Percentiles rank a stretch among this genome's conserved stretches.
These are phyloP conservation scores for Pleomassaria siparia DNA, from an alignment of 2,329 filamentous ascomycete species.

Conservation along the genomic window DNA sequence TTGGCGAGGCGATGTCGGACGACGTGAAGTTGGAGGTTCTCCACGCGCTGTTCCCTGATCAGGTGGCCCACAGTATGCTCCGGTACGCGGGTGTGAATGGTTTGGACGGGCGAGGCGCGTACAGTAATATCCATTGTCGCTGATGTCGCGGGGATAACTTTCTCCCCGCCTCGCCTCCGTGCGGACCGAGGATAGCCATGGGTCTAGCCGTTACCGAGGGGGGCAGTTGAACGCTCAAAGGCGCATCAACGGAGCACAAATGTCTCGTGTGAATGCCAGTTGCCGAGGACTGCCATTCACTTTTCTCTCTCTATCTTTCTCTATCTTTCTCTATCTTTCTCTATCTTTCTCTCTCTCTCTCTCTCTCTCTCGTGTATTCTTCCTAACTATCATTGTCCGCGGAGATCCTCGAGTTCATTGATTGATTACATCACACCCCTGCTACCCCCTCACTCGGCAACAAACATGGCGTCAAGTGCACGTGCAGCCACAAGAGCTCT, in stretches of 20 bases:
- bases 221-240: slow-evolving; percentile 21
- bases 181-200: slow-evolving; percentile 36
- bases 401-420: slow-evolving; percentile 5
- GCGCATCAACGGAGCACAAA: slow-evolving; percentile 28
- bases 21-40: slow-evolving; percentile 13
- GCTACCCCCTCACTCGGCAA: slow-evolving; percentile 37
- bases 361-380: slow-evolving; percentile 1
- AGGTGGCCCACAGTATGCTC: not conserved
- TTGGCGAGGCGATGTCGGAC: slow-evolving; percentile 16
- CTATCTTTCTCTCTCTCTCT: slow-evolving; percentile 15
- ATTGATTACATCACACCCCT: slow-evolving; percentile 20
- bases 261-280: slow-evolving; percentile 20
- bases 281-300: slow-evolving; percentile 35
- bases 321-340: slow-evolving; percentile 17
- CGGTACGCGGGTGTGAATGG: slow-evolving; percentile 1
- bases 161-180: slow-evolving; percentile 1
- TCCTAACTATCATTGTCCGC: slow-evolving; percentile 9
- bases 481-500: slow-evolving; percentile 64
- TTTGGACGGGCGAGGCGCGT: not conserved
- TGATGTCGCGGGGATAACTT: slow-evolving; percentile 7
- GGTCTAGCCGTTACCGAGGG: slow-evolving; percentile 27
- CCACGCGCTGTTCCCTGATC: slow-evolving; percentile 10
- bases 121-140: not conserved
- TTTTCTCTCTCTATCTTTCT: slow-evolving; percentile 16
- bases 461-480: slow-evolving; percentile 64